Evolutionary conservation across 441 rosid genomes (phyloP).

Genomic region (Gossypium gossypioides): DNA sequence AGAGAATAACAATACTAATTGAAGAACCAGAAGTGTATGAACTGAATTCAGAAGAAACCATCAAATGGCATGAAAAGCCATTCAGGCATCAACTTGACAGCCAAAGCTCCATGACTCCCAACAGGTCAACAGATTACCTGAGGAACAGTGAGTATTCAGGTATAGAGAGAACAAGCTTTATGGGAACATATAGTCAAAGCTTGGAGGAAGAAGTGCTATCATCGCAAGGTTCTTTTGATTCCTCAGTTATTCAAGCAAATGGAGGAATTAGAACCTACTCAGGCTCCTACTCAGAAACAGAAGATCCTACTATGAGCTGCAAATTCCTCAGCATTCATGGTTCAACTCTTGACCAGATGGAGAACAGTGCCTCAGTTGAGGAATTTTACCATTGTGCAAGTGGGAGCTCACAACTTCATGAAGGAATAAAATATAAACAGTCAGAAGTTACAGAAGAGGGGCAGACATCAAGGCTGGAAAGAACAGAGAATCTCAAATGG

Average conservation of each 20-base stretch:
- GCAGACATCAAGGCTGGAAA: constrained; percentile 27
- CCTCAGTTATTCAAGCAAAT: constrained; percentile 33
- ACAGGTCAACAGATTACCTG: constrained; percentile 30
- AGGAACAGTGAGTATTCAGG: constrained; percentile 30
- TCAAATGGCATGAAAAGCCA: constrained; percentile 35
- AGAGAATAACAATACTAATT: constrained; percentile 26
- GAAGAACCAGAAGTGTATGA: constrained; percentile 61
- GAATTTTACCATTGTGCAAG: constrained; percentile 26
- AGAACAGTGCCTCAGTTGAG: constrained; percentile 27
- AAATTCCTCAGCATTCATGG: constrained; percentile 24
- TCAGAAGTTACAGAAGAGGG: constrained; percentile 24
- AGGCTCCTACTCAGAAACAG: constrained; percentile 50
- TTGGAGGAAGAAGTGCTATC: constrained; percentile 61
- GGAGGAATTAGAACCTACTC: constrained; percentile 43
- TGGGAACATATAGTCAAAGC: constrained; percentile 36
- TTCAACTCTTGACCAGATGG: constrained; percentile 25
- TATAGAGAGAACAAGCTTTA: constrained; percentile 32
- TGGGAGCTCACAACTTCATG: constrained; percentile 27
- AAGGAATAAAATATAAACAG: constrained; percentile 24
- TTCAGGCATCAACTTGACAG: constrained; percentile 23
- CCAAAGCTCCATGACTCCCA: constrained; percentile 30
- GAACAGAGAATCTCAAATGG: constrained; percentile 20
- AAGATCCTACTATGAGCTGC: constrained; percentile 33
- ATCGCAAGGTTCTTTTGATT: constrained; percentile 52
- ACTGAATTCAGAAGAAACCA: constrained; percentile 26